Conservation (phyloP, 2,329 filamentous ascomycete genomes). For the Ophiognomonia clavigignenti-juglandacearum region DNA sequence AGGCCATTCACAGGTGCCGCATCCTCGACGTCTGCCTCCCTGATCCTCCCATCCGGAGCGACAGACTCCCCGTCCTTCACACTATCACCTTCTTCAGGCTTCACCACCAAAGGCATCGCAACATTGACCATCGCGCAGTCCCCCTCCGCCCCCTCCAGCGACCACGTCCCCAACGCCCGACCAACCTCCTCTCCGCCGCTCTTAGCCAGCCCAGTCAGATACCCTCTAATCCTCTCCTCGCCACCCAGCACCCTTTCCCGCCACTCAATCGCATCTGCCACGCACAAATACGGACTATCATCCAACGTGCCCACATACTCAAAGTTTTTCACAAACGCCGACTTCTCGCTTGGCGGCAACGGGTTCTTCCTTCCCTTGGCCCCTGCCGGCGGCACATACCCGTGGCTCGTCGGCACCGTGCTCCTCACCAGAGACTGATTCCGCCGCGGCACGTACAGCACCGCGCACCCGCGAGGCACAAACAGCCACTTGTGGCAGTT, state of each 20-base stretch:
- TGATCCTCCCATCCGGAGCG: not conserved
- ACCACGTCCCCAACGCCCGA: conserved; percentile 59
- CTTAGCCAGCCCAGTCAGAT: conserved; percentile 58
- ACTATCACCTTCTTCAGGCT: not conserved
- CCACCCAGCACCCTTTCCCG: conserved; percentile 65
- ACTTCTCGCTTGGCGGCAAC: conserved; percentile 43
- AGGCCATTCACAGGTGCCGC: not conserved
- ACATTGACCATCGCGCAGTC: conserved; percentile 71
- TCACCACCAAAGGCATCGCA: conserved; percentile 57
- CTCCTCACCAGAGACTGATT: conserved; percentile 73
- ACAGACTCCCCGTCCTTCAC: not conserved
- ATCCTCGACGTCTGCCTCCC: conserved; percentile 1
- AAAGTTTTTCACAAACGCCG: conserved; percentile 64
- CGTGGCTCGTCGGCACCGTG: conserved; percentile 75
- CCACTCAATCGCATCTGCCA: conserved; percentile 69
- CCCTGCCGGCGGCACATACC: conserved; percentile 51
- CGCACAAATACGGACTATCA: conserved; percentile 64
- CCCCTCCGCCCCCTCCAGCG: conserved; percentile 59
- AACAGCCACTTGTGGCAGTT: conserved; percentile 93
- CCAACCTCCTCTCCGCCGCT: conserved; percentile 60
- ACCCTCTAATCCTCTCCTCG: conserved; percentile 63
- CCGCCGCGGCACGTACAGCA: conserved; percentile 71
- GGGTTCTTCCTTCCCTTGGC: conserved; percentile 29
- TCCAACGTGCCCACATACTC: conserved; percentile 75
- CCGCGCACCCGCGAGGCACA: conserved; percentile 71